A percentile compares a stretch with the other conserved stretches of the same genome.
Conservation (phyloP, 257 asterid species). For the Scutellaria galericulata region DNA sequence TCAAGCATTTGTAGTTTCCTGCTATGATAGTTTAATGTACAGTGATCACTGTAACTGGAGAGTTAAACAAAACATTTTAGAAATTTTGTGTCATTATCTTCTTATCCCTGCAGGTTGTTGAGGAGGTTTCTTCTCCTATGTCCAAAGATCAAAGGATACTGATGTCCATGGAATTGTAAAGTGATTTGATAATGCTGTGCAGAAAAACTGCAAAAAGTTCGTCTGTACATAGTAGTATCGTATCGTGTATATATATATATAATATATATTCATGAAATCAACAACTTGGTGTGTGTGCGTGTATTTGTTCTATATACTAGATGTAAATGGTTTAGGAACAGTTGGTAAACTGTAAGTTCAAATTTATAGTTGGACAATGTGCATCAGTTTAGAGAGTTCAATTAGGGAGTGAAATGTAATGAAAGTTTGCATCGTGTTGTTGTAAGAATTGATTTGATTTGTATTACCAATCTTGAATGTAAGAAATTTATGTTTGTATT, state of each 20-base stretch:
- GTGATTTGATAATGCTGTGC: constrained; percentile 14
- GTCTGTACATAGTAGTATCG: constrained; percentile 16
- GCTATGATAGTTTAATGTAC: neutral
- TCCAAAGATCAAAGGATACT: constrained; percentile 60
- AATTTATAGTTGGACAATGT: constrained; percentile 23
- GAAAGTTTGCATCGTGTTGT: constrained; percentile 19
- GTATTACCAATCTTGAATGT: neutral
- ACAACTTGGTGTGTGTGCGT: constrained; percentile 22
- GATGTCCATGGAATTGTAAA: constrained; percentile 70
- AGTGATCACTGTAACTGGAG: neutral
- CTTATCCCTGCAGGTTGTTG: constrained; percentile 58
- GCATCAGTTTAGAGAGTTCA: constrained; percentile 6
- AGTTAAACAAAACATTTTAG: neutral
- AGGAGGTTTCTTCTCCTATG: constrained; percentile 50
- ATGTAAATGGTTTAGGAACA: constrained; percentile 37
- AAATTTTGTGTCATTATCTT: neutral
- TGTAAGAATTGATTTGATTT: neutral
- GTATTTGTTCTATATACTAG: constrained; percentile 26
- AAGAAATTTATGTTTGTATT: neutral
- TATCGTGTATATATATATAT: no score
- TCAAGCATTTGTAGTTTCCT: neutral
- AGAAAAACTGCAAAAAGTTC: constrained; percentile 1
- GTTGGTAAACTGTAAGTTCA: constrained; percentile 25
- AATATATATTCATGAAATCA: constrained; percentile 33
- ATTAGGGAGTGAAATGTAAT: constrained; percentile 12